Evolutionary conservation across 1,284 basidiomycete genomes (phyloP).

Genomic region (Trichosporon ovoides): DNA sequence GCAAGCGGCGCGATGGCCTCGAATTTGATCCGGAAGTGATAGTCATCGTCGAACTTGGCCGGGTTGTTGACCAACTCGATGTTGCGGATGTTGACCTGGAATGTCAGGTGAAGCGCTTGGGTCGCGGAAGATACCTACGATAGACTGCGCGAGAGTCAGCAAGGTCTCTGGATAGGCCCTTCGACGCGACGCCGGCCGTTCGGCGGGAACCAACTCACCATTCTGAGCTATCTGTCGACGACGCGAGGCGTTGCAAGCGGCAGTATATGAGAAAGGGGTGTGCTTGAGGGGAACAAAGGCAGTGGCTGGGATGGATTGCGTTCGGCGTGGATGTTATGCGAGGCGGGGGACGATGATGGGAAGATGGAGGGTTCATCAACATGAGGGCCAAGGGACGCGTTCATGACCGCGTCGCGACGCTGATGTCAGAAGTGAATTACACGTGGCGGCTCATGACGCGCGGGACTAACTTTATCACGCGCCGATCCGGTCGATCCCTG

Average conservation of each 20-base stretch:
- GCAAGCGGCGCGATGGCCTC: constrained; percentile 90
- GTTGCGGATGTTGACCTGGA: constrained; percentile 51
- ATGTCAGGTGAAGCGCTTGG: background rate
- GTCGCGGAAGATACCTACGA: constrained; percentile 30
- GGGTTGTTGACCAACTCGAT: constrained; percentile 84
- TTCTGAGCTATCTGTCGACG: background rate
- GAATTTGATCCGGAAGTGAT: constrained; percentile 93
- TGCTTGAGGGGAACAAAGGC: background rate
- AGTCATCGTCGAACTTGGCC: constrained; percentile 81
- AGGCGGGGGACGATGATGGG: background rate
- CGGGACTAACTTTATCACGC: background rate
- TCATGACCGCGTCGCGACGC: constrained; percentile 5
- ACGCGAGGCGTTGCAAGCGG: background rate
- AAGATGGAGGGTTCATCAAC: background rate
- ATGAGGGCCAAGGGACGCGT: constrained; percentile 3
- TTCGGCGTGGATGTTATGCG: background rate
- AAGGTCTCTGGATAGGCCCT: background rate
- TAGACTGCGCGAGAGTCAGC: constrained; percentile 28
- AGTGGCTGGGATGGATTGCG: background rate
- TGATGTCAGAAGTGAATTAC: background rate
- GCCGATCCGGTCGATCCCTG: background rate
- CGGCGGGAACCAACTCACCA: constrained; percentile 6
- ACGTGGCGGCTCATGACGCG: background rate
- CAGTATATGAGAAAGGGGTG: background rate
- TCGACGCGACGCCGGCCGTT: background rate